Evolutionary conservation across 352 stramenopile species (phyloP).

Genomic region (Globisporangium middletonii): DNA sequence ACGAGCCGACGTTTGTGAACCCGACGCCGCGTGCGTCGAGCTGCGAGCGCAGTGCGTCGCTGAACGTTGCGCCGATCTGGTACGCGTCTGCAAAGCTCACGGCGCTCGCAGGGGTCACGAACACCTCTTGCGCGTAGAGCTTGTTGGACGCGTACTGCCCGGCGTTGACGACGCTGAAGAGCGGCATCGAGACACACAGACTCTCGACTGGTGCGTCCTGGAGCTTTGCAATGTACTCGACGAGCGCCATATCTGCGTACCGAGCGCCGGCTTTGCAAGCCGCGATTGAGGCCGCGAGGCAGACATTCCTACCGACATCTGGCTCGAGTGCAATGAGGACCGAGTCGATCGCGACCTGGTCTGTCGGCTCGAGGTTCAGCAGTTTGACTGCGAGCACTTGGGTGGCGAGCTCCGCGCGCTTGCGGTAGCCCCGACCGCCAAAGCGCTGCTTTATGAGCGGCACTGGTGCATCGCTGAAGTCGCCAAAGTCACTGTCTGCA

Average conservation of each 20-base stretch:
- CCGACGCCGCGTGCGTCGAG: slow-evolving; percentile 48
- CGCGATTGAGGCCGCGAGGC: slow-evolving; percentile 51
- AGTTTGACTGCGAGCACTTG: slow-evolving; percentile 35
- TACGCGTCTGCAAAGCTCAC: slow-evolving; percentile 54
- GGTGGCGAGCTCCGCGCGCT: slow-evolving; percentile 28
- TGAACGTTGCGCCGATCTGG: slow-evolving; percentile 51
- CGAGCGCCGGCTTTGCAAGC: slow-evolving; percentile 59
- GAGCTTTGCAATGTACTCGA: slow-evolving; percentile 49
- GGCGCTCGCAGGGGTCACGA: slow-evolving; percentile 45
- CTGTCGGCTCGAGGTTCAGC: slow-evolving; percentile 30
- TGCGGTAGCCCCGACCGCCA: slow-evolving; percentile 29
- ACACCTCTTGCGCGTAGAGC: slow-evolving; percentile 59
- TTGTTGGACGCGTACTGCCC: slow-evolving; percentile 59
- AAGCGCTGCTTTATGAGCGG: slow-evolving; percentile 34
- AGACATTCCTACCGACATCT: slow-evolving; percentile 48
- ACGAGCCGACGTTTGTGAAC: slow-evolving; percentile 49
- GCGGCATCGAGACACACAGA: slow-evolving; percentile 56
- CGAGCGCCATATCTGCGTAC: slow-evolving; percentile 42
- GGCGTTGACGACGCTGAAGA: slow-evolving; percentile 71
- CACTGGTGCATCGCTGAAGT: slow-evolving; percentile 16
- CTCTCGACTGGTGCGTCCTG: slow-evolving; percentile 35
- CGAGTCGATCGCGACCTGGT: slow-evolving; percentile 39
- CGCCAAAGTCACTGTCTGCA: background rate
- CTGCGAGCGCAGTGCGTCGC: slow-evolving; percentile 25
- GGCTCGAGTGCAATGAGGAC: slow-evolving; percentile 30